These are phyloP conservation scores for Oldenlandia corymbosa DNA, from an alignment of 257 asterid genomes.

Conservation along the genomic window DNA sequence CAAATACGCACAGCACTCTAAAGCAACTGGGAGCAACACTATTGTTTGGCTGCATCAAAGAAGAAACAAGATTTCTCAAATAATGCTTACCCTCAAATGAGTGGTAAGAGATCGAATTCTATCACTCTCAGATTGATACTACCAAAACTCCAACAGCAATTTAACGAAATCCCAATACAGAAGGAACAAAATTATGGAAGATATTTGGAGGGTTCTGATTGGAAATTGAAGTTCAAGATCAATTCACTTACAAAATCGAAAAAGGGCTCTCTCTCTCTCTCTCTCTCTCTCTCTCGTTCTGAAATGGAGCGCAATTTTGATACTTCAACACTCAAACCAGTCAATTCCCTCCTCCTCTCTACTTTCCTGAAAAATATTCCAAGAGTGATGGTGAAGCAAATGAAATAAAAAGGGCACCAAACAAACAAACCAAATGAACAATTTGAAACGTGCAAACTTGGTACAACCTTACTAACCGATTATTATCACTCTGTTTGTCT, in stretches of 20 bases:
- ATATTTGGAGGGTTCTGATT: neutral
- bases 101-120: neutral
- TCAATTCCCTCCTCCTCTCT: neutral
- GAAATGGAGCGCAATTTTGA: no score
- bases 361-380: no score
- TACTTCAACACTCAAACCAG: no score
- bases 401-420: neutral
- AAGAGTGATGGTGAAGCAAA: neutral
- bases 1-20: no score
- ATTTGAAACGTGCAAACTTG: constrained; percentile 12
- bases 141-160: neutral
- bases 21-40: no score
- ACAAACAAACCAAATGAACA: neutral
- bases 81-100: constrained; percentile 5
- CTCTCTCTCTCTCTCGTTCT: no score
- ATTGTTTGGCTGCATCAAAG: no score
- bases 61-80: neutral
- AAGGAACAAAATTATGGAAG: neutral
- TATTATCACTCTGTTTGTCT: neutral
- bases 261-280: no score
- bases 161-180: neutral
- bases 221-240: neutral
- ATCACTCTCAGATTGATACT: neutral
- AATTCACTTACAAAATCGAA: neutral
- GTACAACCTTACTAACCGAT: neutral